A percentile compares a stretch with the other conserved stretches of the same genome.
phyloP scores from a whole-genome alignment of 106 monocot species.

The Hemerocallis citrina region DNA sequence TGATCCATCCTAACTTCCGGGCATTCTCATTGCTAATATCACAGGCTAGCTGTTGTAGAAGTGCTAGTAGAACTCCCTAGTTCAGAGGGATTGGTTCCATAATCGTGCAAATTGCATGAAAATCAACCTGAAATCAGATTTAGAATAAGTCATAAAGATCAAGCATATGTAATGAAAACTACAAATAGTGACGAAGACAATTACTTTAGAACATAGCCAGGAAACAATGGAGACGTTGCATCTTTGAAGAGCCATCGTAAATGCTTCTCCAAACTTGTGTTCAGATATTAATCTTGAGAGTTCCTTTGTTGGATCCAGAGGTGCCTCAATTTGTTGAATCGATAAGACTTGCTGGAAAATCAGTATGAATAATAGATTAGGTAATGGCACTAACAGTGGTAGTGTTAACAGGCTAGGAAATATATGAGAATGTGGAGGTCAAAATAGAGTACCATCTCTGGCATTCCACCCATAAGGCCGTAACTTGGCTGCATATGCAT shows the following conservation, averaged over 20 bases:
- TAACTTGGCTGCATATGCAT: conserved; percentile 42
- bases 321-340: conserved; percentile 51
- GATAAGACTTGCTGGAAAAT: conserved; percentile 11
- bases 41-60: conserved; percentile 64
- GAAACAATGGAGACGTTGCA: conserved; percentile 93
- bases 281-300: conserved; percentile 68
- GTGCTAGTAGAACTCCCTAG: conserved; percentile 62
- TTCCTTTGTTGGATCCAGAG: conserved; percentile 80
- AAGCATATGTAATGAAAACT: too few species aligned
- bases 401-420: background rate
- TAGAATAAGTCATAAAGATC: too few species aligned
- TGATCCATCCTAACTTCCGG: conserved; percentile 64
- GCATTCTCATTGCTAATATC: conserved; percentile 46
- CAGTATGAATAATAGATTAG: background rate
- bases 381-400: background rate
- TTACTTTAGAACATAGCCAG: conserved; percentile 98
- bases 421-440: background rate
- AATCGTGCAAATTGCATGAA: conserved; percentile 45
- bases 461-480: conserved; percentile 39
- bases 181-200: background rate
- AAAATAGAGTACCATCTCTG: conserved; percentile 35
- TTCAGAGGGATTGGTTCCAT: conserved; percentile 39
- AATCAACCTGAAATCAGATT: conserved; percentile 82
- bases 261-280: conserved; percentile 83
- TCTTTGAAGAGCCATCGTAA: conserved; percentile 86